Evolutionary conservation across 192 early-diverging fungal species (phyloP).

Genomic region (Rhizophlyctis rosea): DNA sequence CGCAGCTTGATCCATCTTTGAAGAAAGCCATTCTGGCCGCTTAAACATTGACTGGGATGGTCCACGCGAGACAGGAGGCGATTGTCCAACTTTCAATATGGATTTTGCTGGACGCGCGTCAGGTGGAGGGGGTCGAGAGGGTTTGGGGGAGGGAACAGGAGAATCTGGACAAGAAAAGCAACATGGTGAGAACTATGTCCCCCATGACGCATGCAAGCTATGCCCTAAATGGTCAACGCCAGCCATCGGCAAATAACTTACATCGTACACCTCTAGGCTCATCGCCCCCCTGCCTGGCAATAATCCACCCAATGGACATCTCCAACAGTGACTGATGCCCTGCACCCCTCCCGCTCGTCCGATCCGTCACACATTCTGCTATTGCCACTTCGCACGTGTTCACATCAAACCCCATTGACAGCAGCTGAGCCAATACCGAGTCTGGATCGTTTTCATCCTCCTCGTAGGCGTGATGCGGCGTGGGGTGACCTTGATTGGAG

Average conservation of each 20-base stretch:
- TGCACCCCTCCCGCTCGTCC: not conserved
- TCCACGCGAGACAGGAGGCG: not conserved
- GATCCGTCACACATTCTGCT: constrained; percentile 8
- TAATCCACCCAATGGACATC: constrained; percentile 17
- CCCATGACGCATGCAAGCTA: too few relatives aligned
- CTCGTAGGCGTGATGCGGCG: too few relatives aligned
- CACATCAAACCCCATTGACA: constrained; percentile 33
- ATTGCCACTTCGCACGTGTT: constrained; percentile 26
- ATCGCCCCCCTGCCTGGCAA: constrained; percentile 11
- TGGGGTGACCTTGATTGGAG: too few relatives aligned
- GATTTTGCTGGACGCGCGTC: constrained; percentile 15
- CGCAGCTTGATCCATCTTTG: constrained; percentile 23
- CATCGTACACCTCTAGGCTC: constrained; percentile 20
- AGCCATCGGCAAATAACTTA: constrained; percentile 9
- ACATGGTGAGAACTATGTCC: too few relatives aligned
- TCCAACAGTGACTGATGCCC: constrained; percentile 13
- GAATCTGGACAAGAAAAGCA: constrained; percentile 13
- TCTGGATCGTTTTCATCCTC: constrained; percentile 25
- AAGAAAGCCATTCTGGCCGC: constrained; percentile 7
- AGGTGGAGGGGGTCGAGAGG: constrained; percentile 22
- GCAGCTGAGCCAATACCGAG: constrained; percentile 21
- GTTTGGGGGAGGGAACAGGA: constrained; percentile 21
- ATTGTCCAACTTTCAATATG: constrained; percentile 19
- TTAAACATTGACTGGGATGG: not conserved
- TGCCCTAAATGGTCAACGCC: too few relatives aligned